These are phyloP conservation scores for Mucor mucedo DNA, from an alignment of 371 early-diverging fungal genomes.

Conservation along the genomic window DNA sequence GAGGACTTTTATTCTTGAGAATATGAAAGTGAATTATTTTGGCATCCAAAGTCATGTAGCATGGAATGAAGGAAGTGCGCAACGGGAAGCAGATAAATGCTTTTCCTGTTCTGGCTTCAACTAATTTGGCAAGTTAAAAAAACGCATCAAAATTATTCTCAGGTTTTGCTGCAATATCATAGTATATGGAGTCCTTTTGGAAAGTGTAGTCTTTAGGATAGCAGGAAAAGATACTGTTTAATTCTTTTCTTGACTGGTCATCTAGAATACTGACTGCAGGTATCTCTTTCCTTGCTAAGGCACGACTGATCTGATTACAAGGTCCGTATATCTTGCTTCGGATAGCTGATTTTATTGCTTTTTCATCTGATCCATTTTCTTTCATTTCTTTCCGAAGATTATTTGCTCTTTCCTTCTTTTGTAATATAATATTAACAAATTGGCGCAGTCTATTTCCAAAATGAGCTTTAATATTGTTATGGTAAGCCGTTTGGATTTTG, in stretches of 20 bases:
- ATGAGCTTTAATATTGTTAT: conserved; percentile 4
- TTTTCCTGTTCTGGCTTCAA: too few relatives aligned
- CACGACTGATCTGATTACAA: background rate
- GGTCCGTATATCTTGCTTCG: background rate
- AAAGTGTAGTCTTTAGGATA: background rate
- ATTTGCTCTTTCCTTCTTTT: background rate
- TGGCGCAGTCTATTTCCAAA: background rate
- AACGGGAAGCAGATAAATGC: background rate
- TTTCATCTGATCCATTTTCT: background rate
- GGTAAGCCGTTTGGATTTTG: conserved; percentile 9
- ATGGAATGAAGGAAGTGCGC: background rate
- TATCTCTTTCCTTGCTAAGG: background rate
- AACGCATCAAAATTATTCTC: background rate
- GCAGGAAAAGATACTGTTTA: background rate
- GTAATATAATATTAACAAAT: background rate
- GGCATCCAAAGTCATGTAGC: background rate
- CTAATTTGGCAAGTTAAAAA: background rate
- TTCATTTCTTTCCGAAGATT: background rate
- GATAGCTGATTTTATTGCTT: conserved; percentile 1
- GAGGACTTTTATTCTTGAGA: too few relatives aligned
- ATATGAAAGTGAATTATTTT: background rate
- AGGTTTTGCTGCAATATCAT: background rate
- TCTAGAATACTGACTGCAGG: background rate
- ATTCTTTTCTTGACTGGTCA: background rate
- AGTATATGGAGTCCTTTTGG: background rate